Conservation (phyloP, 2,329 filamentous ascomycete genomes). For the Fusarium concolor region DNA sequence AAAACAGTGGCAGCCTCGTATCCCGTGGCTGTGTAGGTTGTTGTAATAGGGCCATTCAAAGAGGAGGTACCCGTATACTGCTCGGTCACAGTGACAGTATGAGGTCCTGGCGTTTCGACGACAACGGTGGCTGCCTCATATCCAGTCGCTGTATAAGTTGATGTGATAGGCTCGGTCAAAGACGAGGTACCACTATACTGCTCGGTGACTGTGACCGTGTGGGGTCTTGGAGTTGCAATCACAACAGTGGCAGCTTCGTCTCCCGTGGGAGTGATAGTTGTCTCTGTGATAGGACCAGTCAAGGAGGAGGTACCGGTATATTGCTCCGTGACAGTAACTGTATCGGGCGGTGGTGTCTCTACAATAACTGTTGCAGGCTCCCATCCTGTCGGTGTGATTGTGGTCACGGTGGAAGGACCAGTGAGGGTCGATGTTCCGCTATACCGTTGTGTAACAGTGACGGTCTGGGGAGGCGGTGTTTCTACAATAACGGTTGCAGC, state of each 20-base stretch:
- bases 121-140: neutral
- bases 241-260: neutral
- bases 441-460: neutral
- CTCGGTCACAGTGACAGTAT: neutral
- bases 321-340: neutral
- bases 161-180: neutral
- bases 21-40: neutral
- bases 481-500: neutral
- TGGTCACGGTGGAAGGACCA: neutral
- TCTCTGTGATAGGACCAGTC: neutral
- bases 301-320: neutral
- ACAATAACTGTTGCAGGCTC: constrained; percentile 6
- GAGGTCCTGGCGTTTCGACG: neutral
- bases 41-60: neutral
- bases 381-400: neutral
- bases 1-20: neutral
- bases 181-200: neutral
- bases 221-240: neutral
- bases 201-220: neutral
- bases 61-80: neutral
- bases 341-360: neutral
- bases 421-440: neutral
- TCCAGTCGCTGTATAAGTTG: neutral
- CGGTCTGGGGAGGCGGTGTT: neutral
- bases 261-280: neutral